phyloP scores from a whole-genome alignment of 805 yeast genomes.

The Metschnikowia hibisci region DNA sequence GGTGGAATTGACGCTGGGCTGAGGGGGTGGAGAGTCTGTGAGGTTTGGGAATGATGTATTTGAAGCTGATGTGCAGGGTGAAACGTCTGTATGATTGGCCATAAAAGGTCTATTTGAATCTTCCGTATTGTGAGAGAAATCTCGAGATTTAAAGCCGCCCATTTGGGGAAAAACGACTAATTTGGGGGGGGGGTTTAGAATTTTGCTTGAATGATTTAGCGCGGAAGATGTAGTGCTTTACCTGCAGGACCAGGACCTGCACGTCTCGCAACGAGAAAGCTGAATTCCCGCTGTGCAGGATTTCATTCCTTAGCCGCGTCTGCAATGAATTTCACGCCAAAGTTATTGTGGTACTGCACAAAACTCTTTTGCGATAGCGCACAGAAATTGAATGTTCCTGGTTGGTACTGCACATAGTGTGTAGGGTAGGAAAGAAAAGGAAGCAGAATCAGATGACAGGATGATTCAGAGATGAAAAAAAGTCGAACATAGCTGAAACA shows the following conservation, averaged over 20 bases:
- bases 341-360: too few species aligned
- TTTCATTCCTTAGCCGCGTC: too few species aligned
- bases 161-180: not conserved
- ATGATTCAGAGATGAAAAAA: too few species aligned
- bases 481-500: too few species aligned
- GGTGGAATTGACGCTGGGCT: not conserved
- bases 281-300: too few species aligned
- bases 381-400: too few species aligned
- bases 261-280: too few species aligned
- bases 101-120: constrained; percentile 23
- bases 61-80: constrained; percentile 15
- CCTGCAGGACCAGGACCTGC: not conserved
- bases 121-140: not conserved
- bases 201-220: not conserved
- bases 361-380: too few species aligned
- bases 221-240: not conserved
- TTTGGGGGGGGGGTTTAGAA: not conserved
- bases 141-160: not conserved
- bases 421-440: too few species aligned
- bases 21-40: not conserved
- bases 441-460: too few species aligned
- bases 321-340: too few species aligned
- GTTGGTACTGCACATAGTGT: too few species aligned
- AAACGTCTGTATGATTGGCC: constrained; percentile 3
- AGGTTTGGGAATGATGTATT: constrained; percentile 2